phyloP scores from a whole-genome alignment of 148 eudicot species.

The Heliosperma pusillum region DNA sequence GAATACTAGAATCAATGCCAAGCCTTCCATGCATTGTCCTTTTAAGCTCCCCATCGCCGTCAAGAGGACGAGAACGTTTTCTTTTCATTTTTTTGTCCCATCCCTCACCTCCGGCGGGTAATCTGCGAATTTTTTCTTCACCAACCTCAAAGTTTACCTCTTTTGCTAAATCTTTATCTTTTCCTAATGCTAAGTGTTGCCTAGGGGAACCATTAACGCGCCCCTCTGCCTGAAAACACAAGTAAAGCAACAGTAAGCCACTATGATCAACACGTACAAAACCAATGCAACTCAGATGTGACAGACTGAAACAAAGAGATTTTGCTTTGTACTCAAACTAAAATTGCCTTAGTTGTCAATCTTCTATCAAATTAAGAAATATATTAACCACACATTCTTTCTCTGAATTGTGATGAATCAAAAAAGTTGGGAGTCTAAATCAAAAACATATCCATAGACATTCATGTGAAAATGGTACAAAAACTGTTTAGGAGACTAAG shows the following conservation, averaged over 20 bases:
- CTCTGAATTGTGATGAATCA: neutral
- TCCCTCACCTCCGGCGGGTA: constrained; percentile 85
- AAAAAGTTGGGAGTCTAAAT: neutral
- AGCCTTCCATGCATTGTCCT: constrained; percentile 62
- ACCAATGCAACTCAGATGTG: neutral
- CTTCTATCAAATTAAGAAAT: neutral
- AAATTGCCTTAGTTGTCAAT: neutral
- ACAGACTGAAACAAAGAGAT: neutral
- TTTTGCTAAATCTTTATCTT: constrained; percentile 65
- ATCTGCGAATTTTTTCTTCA: constrained; percentile 68
- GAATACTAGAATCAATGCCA: constrained; percentile 51
- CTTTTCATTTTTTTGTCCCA: constrained; percentile 95
- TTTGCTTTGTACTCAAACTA: neutral
- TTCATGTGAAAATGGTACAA: neutral
- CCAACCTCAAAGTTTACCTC: constrained; percentile 55
- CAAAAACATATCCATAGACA: neutral
- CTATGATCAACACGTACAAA: neutral
- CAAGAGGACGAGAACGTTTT: constrained; percentile 69
- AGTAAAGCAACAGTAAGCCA: neutral
- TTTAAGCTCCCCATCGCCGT: constrained; percentile 71
- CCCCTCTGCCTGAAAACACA: constrained; percentile 51
- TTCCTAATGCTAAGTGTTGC: constrained; percentile 55
- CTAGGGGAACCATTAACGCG: constrained; percentile 54
- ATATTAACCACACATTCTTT: neutral
- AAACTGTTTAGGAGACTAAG: neutral